Conservation (phyloP, 2,329 filamentous ascomycete genomes). For the Arthroderma sp. region DNA sequence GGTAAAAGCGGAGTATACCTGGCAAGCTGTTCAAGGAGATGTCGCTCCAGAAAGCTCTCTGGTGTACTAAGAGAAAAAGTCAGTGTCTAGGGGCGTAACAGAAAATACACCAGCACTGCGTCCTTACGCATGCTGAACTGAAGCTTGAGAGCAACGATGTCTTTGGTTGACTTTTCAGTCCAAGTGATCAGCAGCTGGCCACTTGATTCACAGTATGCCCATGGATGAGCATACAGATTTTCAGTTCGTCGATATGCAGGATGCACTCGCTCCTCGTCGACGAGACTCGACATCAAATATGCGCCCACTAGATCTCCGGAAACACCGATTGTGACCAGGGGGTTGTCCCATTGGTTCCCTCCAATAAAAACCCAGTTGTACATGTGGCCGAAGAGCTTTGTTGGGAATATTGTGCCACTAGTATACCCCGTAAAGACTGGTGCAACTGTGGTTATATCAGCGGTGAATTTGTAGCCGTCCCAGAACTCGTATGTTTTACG, state of each 20-base stretch:
- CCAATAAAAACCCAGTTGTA: constrained; percentile 10
- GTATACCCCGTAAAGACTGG: constrained; percentile 8
- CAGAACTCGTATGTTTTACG: constrained; percentile 8
- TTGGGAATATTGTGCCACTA: constrained; percentile 6
- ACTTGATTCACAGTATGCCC: constrained; percentile 6
- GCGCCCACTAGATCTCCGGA: constrained; percentile 5
- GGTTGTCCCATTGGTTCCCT: neutral
- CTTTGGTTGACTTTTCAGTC: constrained; percentile 4
- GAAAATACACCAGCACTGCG: neutral
- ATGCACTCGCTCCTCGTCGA: constrained; percentile 1
- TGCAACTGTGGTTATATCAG: neutral
- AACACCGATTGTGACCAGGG: constrained; percentile 6
- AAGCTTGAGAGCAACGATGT: constrained; percentile 6
- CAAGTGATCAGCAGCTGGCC: constrained; percentile 9
- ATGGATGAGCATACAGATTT: constrained; percentile 9
- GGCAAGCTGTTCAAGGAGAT: constrained; percentile 4
- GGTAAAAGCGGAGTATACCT: neutral
- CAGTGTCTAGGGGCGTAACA: neutral
- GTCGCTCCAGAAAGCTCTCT: constrained; percentile 9
- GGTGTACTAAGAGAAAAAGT: constrained; percentile 6
- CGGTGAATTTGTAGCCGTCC: constrained; percentile 8
- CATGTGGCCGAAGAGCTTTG: constrained; percentile 8
- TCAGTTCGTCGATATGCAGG: neutral
- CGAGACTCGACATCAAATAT: constrained; percentile 6
- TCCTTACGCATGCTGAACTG: constrained; percentile 9